Conservation (phyloP, 352 stramenopile genomes). For the Globisporangium recalcitrans region DNA sequence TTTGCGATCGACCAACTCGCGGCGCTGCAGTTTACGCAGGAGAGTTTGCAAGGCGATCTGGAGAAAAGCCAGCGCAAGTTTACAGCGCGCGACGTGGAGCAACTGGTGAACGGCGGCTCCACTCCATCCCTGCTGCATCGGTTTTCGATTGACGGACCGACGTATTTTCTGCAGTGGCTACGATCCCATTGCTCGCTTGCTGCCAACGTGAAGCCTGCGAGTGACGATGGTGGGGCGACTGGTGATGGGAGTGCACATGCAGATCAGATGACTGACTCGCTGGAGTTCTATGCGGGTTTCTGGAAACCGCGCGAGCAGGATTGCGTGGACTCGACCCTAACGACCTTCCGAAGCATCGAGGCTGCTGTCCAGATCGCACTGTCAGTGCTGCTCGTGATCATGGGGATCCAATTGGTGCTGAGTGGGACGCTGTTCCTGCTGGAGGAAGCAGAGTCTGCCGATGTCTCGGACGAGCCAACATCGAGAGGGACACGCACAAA, state of each 20-base stretch:
- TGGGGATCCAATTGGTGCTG: conserved; percentile 10
- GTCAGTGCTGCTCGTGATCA: conserved; percentile 4
- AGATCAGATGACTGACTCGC: conserved; percentile 16
- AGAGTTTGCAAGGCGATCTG: conserved; percentile 18
- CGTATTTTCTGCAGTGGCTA: conserved; percentile 41
- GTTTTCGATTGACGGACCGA: conserved; percentile 43
- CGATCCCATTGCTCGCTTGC: conserved; percentile 18
- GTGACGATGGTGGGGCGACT: not conserved
- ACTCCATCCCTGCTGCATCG: conserved; percentile 40
- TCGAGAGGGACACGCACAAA: not conserved
- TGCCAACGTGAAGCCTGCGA: not conserved
- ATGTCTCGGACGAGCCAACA: not conserved
- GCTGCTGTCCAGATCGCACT: not conserved
- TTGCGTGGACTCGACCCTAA: conserved; percentile 12
- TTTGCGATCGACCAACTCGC: conserved; percentile 27
- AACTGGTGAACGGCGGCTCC: conserved; percentile 37
- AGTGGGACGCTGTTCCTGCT: conserved; percentile 7
- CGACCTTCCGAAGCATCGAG: conserved; percentile 4
- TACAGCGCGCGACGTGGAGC: conserved; percentile 16
- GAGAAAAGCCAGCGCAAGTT: conserved; percentile 10
- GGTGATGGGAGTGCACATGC: not conserved
- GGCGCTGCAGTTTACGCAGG: conserved; percentile 28
- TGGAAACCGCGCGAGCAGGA: conserved; percentile 7
- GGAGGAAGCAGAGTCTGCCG: conserved; percentile 1
- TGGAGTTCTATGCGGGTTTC: conserved; percentile 34